phyloP scores from a whole-genome alignment of 768 basidiomycete genomes.

The Amanita molliuscula region DNA sequence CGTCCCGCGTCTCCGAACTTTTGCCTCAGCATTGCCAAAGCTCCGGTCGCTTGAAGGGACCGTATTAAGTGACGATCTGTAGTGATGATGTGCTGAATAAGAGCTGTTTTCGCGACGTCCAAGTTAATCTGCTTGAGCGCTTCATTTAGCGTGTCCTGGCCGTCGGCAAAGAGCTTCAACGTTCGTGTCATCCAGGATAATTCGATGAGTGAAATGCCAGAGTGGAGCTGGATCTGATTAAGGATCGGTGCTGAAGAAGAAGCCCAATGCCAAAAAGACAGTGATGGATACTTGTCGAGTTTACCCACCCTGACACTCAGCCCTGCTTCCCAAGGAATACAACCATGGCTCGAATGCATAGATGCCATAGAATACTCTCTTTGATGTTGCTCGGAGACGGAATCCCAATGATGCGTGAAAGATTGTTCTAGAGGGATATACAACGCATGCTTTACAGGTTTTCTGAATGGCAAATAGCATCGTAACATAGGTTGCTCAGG shows the following conservation, averaged over 20 bases:
- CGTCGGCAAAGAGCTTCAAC: slow-evolving; percentile 2
- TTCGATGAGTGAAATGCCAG: background rate
- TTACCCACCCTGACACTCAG: background rate
- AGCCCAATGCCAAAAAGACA: slow-evolving; percentile 5
- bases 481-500: slow-evolving; percentile 1
- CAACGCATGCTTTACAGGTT: background rate
- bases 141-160: background rate
- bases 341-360: slow-evolving; percentile 1
- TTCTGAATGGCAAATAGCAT: slow-evolving; percentile 2
- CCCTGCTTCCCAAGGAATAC: background rate
- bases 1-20: background rate
- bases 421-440: slow-evolving; percentile 2
- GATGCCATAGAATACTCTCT: background rate
- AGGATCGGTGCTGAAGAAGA: background rate
- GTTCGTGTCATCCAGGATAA: slow-evolving; percentile 3
- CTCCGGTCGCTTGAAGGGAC: slow-evolving; percentile 1
- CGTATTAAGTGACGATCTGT: background rate
- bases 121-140: background rate
- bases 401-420: slow-evolving; percentile 1
- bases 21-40: background rate
- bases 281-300: background rate
- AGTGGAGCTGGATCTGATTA: background rate
- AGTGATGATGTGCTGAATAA: background rate
- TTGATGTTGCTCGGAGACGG: background rate
- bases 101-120: background rate